Base-by-base conservation (phyloP, 441 rosid genomes). In the Erodium texanum region DNA sequence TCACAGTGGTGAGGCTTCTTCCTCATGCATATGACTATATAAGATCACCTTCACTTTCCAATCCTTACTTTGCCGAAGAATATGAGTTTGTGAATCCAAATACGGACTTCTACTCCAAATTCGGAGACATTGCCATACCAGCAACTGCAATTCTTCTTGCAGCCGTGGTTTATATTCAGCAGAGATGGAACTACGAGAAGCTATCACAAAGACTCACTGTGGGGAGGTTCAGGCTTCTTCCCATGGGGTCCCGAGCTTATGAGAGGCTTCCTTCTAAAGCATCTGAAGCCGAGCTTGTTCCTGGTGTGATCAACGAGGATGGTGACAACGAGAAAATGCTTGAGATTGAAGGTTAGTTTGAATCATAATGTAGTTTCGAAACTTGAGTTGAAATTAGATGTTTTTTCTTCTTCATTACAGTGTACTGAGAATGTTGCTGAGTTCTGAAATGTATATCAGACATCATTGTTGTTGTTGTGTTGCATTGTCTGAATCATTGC, bases 91-190 rank as follows among this genome's bases (percentile, higher is more conserved):
- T 78, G 58, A 87, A 91, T 74, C 93, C 86, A 14, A 83, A 76
- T n/a, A 29, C 77, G 69, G 93, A 91, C 62, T 87, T 91, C 76
- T 91, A 73, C 85, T 83, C 92, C 24, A 87, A 80, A 74, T 81
- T 86, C 27, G 93, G 93, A 3, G 97, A 91, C 67, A 64, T 91
- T 0, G 84, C 87, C 24, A 89, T 91, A 76, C 97, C 97, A 0
- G 43, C 67, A 34, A 79, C 82, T 1, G 90, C 90, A 38, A 75
- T 84, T 69, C 63, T 89, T 16, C 92, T 89, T 15, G 89, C 87
- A 7, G 81, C 68, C 5, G 61, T 69, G 0, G 82, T 87, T 62
- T 89, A 82, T 73, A 56, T 82, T 73, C 97, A 87, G 83, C 96
- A 91, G 81, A 87, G 80, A 74, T 89, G 93, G 92, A 82, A 71